phyloP scores from a whole-genome alignment of 2,329 filamentous ascomycete species.

The Botrytis fragariae region DNA sequence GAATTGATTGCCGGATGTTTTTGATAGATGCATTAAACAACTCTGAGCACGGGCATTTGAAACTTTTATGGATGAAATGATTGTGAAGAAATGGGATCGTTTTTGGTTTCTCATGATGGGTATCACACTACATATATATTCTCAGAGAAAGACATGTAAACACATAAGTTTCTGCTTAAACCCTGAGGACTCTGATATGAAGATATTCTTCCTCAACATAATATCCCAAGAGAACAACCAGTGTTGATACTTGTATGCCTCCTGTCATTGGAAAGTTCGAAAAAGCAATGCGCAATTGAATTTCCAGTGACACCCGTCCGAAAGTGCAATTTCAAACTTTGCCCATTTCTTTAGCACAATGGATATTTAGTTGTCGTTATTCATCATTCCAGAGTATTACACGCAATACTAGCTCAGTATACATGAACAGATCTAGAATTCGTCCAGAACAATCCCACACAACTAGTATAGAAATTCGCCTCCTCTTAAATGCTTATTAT shows the following conservation, averaged over 20 bases:
- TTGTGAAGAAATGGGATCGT: no score
- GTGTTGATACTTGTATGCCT: background rate
- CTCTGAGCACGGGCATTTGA: rapidly evolving
- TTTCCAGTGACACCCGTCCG: background rate
- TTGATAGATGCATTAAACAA: rapidly evolving
- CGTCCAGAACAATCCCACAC: background rate
- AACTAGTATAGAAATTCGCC: background rate
- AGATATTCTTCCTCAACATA: background rate
- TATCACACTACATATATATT: background rate
- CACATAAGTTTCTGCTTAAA: rapidly evolving
- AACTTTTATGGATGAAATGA: background rate
- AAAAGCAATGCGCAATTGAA: background rate
- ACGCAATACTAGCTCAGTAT: background rate
- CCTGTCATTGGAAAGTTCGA: background rate
- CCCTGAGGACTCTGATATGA: background rate
- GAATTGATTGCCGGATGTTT: background rate
- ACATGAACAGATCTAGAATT: background rate
- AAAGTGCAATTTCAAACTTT: background rate
- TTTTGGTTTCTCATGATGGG: background rate
- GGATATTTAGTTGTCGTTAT: background rate
- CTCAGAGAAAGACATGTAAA: background rate
- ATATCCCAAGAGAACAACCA: background rate
- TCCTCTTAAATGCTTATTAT: no score
- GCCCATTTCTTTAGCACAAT: background rate
- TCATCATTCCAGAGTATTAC: background rate